Percentiles rank a stretch among this genome's conserved stretches.
Evolutionary conservation across 2,329 filamentous ascomycete species (phyloP).

Genomic region (Gnomoniopsis smithogilvyi): DNA sequence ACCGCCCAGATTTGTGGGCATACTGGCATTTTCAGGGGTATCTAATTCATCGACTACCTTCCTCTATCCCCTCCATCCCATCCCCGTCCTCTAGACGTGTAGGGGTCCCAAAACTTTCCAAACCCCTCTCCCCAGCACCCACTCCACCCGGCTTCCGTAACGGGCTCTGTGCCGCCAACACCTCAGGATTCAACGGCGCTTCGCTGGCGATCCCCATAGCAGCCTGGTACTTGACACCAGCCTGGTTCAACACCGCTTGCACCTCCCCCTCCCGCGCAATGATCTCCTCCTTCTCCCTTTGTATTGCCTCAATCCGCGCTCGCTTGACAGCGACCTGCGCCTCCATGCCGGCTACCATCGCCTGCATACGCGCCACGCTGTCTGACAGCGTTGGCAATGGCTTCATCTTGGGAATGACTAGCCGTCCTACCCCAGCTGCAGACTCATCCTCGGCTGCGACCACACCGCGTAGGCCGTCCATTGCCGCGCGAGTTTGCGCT

Average conservation of each 20-base stretch:
- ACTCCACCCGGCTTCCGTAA: slow-evolving; percentile 24
- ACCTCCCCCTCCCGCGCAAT: slow-evolving; percentile 71
- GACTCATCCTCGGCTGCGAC: slow-evolving; percentile 38
- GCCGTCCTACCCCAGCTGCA: slow-evolving; percentile 29
- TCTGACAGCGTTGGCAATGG: slow-evolving; percentile 72
- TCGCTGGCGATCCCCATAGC: slow-evolving; percentile 31
- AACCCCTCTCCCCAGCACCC: slow-evolving; percentile 33
- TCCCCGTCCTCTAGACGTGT: slow-evolving; percentile 31
- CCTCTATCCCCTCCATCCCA: slow-evolving; percentile 23
- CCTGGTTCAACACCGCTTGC: slow-evolving; percentile 75
- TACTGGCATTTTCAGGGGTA: not conserved
- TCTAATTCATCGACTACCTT: slow-evolving; percentile 3
- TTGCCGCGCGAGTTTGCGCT: slow-evolving; percentile 81
- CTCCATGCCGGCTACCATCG: slow-evolving; percentile 61
- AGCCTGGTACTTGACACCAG: slow-evolving; percentile 61
- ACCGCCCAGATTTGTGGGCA: slow-evolving; percentile 1
- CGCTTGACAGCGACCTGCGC: slow-evolving; percentile 57
- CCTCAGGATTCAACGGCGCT: slow-evolving; percentile 17
- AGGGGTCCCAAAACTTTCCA: slow-evolving; percentile 47
- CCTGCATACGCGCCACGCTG: slow-evolving; percentile 62
- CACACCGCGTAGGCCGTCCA: slow-evolving; percentile 64
- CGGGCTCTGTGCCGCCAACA: slow-evolving; percentile 27
- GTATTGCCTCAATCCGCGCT: slow-evolving; percentile 61
- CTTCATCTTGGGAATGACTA: slow-evolving; percentile 63
- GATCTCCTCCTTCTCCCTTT: slow-evolving; percentile 66